Evolutionary conservation across 176 grass and related monocot species (phyloP).

Genomic region (Cymbopogon citratus): DNA sequence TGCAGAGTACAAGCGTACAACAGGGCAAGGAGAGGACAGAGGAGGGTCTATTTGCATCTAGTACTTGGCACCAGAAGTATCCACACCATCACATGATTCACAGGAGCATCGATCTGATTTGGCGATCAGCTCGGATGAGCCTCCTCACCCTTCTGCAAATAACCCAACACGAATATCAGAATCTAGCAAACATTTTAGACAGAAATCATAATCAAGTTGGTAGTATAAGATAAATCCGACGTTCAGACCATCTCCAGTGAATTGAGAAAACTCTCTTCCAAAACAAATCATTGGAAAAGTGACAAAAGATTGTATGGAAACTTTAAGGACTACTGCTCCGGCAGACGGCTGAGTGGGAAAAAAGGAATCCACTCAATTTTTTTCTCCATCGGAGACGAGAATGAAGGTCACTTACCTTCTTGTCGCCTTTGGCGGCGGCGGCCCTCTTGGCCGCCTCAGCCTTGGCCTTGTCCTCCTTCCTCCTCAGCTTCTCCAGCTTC

Average conservation of each 20-base stretch:
- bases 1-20: background rate
- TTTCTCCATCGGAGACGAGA: no score
- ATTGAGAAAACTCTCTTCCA: background rate
- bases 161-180: background rate
- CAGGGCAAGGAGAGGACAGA: background rate
- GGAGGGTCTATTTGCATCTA: background rate
- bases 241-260: background rate
- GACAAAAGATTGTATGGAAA: no score
- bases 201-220: background rate
- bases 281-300: no score
- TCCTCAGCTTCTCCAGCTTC: slow-evolving; percentile 72
- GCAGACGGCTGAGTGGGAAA: no score
- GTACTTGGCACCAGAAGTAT: background rate
- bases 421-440: slow-evolving; percentile 17
- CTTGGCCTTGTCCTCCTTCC: slow-evolving; percentile 56
- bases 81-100: background rate
- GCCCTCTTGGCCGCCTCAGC: slow-evolving; percentile 49
- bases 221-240: background rate
- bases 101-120: background rate
- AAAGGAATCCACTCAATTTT: no score
- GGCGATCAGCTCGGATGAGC: slow-evolving; percentile 29
- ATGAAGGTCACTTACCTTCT: background rate
- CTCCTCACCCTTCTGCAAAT: slow-evolving; percentile 42
- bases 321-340: no score
- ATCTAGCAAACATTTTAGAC: background rate